Base-by-base conservation (phyloP, 1,284 basidiomycete genomes). In the Flammula alnicola region DNA sequence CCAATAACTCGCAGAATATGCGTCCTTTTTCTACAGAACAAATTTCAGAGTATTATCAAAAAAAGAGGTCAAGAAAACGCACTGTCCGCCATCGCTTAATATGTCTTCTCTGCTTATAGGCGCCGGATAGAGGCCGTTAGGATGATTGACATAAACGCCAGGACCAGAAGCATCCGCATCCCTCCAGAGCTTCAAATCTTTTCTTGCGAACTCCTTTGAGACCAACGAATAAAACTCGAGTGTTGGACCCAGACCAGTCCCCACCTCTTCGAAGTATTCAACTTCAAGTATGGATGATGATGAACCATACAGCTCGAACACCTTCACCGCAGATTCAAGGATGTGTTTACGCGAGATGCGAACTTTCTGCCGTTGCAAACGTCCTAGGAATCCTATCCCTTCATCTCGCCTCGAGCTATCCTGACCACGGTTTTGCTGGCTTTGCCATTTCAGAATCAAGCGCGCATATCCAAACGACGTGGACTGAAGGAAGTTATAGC, bases 191-290 rank as follows among this genome's bases (percentile, higher is more conserved):
- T 91, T 89, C 59, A 97, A 73, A 55, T 92, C 86, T 59, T 86
- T 84, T 50, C 92, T 79, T 0, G 93, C 94, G 68, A 98, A 97
- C 71, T 96, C 95, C 64, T 87, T 89, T 41, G 93, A 95, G 11
- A 94, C 94, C 43, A 98, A 75, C 30, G 94, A 89, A 71, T 98
- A 98, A 72, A 99, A 98, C 73, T 98, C 97, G 27, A 99, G 79
- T n/a, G 97, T 99, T 5, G 95, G 97, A 3, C 97, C 97, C 9
- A 99, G 76, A 23, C 97, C 97, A 2, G 97, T 99, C 17, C 97
- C 97, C 42, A 98, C 96, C 76, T 99, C 97, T 65, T 98, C 95
- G 66, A 98, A 98, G 76, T 98, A 99, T 70, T 99, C 95, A 44
- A 99, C 93, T 68, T 99, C 96, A 16, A 99, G 80, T 36, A 98